These are phyloP conservation scores for Xylaria scruposa DNA, from an alignment of 495 filamentous ascomycete genomes.

Conservation along the genomic window DNA sequence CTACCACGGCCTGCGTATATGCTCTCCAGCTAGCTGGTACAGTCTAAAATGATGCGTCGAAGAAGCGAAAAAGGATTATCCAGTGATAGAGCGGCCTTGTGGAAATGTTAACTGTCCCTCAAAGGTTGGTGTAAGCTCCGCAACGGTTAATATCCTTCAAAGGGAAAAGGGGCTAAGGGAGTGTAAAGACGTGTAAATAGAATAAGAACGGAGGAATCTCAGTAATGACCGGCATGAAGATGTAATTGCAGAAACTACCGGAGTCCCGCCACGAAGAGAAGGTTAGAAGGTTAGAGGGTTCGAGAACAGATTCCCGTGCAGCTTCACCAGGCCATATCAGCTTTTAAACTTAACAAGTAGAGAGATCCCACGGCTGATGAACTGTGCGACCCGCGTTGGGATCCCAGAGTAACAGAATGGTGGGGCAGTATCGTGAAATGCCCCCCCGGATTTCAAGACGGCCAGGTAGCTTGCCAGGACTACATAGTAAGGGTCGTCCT, in stretches of 20 bases:
- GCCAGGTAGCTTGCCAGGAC: conserved; percentile 10
- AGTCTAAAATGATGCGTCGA: neutral
- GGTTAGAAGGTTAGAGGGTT: conserved; percentile 51
- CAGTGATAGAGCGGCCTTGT: neutral
- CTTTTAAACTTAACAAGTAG: conserved; percentile 14
- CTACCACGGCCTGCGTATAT: neutral
- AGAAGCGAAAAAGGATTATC: neutral
- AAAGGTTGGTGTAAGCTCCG: neutral
- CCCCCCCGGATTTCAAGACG: conserved; percentile 14
- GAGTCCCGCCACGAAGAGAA: conserved; percentile 57
- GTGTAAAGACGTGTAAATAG: neutral
- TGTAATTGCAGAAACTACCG: conserved; percentile 55
- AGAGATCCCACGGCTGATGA: conserved; percentile 7
- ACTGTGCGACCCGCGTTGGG: conserved; percentile 21
- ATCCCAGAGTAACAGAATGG: conserved; percentile 23
- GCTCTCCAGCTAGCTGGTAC: neutral
- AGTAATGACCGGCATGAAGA: neutral
- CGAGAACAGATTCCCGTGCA: conserved; percentile 24
- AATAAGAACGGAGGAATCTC: neutral
- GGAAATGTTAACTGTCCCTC: neutral
- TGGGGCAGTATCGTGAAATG: conserved; percentile 18
- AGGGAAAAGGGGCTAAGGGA: neutral
- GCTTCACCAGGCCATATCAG: conserved; percentile 11
- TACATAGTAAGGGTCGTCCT: neutral
- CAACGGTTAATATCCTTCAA: neutral